Base-by-base conservation (phyloP, 2,329 filamentous ascomycete species). In the Didymella pinodella region DNA sequence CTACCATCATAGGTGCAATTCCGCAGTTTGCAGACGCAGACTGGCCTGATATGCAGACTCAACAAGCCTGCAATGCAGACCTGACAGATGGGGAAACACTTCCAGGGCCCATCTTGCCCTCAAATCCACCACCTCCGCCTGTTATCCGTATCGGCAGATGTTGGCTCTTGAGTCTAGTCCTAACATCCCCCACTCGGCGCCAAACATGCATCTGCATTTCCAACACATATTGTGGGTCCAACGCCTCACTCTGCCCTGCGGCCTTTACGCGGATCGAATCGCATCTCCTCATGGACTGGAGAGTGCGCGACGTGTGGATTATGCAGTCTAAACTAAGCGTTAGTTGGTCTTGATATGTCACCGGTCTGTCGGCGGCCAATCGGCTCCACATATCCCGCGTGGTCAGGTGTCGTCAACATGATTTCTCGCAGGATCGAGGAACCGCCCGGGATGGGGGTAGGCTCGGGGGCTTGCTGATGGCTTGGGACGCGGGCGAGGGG, bases 351-450 rank as follows among this genome's bases (percentile, higher is more conserved):
- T 50, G 56, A 54, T 54, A 54, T 59, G 56, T 59, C 56, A 59
- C 57, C 57, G 43, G 29, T 49, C 25, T 32, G 43, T 46, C 44
- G 44, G 52, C 38, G 43, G n/a, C 57, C 48, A 53, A 52, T 45
- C 57, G 52, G 52, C 57, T 48, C 48, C 52, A 60, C 57, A 56
- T 53, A 45, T 56, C 57, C 38, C 48, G 57, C 57, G 49, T 52
- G 48, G 44, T 56, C 48, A 53, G 57, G 47, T 31, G 47, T 48
- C 34, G 34, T 44, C 57, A 53, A 29, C 36, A 34, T 46, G 57
- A 46, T 43, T 29, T 28, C 22, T 22, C 10, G 11, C 25, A 12
- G 22, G 12, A 32, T 47, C 7, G 18, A 44, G 25, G 10, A 7
- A 6, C 48, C 16, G 20, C 12, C 1, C n/a, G 2, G n/a, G 10